Base-by-base conservation (phyloP, 2,329 filamentous ascomycete genomes). In the Rosellinia necatrix region DNA sequence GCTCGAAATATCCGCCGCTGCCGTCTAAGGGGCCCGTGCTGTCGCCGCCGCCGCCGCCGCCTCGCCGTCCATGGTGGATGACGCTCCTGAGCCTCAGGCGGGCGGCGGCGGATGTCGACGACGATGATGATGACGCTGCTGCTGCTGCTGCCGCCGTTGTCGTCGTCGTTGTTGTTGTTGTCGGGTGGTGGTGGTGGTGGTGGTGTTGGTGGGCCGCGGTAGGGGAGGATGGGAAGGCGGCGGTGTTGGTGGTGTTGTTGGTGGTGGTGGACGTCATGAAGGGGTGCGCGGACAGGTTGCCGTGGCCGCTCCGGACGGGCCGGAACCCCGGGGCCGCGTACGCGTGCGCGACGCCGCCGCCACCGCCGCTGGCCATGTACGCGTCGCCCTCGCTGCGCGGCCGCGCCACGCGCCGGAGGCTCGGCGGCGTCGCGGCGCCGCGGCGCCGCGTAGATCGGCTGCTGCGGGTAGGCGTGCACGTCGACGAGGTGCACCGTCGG, bases 401-500 rank as follows among this genome's bases (percentile, higher is more conserved):
- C 4, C 46, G 47, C 6, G 51, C 30, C 41, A 57, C 48, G 10
- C 56, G 35, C 13, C 50, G 40, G 32, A 64, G 56, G 3, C 40
- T 58, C 1, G 55, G 49, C 0, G 66, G 66, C 13, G 61, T 64
- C 0, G 21, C 4, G 1, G 1, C 27, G 35, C 22, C 61, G 47
- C 29, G 63, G 64, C 0, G 64, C 52, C 6, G 67, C 65, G 37
- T 66, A 69, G 9, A 60, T 32, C 6, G 67, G 67, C 19, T 53
- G 63, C 32, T 64, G 61, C 19, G 67, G 67, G 52, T 69, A 69
- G 4, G 61, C 59, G 54, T 73, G 68, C 21, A 74, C 65, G 12
- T 68, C 60, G 27, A 62, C 59, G 1, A 49, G 42, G 49, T 64
- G 55, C 35, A 68, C 53, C 1, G 54, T 54, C 0, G 66, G 64